Base-by-base conservation (phyloP, 192 early-diverging fungal species). In the Linnemannia zychae region DNA sequence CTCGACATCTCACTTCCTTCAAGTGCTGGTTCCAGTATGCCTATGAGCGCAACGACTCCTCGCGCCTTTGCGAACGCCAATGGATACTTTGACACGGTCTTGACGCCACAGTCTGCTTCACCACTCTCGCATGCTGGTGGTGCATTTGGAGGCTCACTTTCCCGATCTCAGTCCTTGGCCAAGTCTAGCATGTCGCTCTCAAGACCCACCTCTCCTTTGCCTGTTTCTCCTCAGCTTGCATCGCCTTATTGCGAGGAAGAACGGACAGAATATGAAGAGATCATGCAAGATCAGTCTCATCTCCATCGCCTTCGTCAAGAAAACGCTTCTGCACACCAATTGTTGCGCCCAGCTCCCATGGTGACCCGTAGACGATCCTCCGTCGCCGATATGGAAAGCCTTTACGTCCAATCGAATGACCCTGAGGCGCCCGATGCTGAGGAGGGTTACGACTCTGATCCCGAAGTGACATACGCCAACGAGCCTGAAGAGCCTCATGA, bases 361-460 rank as follows among this genome's bases (percentile, higher is more conserved):
- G 47, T 78, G 28, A 24, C 18, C 24, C 77, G 77, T 3, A 53
- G 83, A 57, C 67, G 83, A 36, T 79, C 71, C 0, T 83, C 83
- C 0, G 78, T 85, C 12, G 71, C 77, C 6, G 83, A 85, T 44
- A 79, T 85, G 77, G 83, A 85, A 7, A 76, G 70, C n/a, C 74
- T 79, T 1, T 85, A 85, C 50, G 66, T 49, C 46, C 22, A 72
- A 2, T 53, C 83, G 22, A 40, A 70, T 13, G 76, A 84, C 4
- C n/a, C 68, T 2, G 68, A 34, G 22, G 46, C 69, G 20, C 36
- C 40, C 15, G 47, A 71, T 28, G 40, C 24, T n/a, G 69, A 36
- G 2, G 83, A 85, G 9, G 77, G 83, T 37, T 85, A 85, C 44
- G 83, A 85, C 12, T 85, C 83, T n/a, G 83, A 85, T n/a, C 83